These are phyloP conservation scores for Mortierella sp. DNA, from an alignment of 371 early-diverging fungal genomes.

Conservation along the genomic window DNA sequence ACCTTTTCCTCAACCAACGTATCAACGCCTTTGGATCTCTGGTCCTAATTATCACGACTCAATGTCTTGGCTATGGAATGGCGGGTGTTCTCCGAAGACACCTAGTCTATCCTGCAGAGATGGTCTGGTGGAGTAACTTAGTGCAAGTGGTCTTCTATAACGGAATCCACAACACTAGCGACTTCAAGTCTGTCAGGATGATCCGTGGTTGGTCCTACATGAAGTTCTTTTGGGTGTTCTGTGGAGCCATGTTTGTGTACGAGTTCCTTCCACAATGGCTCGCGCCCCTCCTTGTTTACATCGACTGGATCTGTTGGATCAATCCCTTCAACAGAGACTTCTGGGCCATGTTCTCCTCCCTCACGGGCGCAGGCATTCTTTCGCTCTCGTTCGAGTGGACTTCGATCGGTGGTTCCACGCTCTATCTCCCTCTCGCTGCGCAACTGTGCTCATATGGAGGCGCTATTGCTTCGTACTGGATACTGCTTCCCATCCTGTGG, in stretches of 20 bases:
- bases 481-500: slow-evolving; percentile 72
- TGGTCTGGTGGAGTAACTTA: no score
- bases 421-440: not conserved
- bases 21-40: slow-evolving; percentile 67
- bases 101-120: no score
- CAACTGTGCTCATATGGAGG: slow-evolving; percentile 44
- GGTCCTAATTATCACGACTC: slow-evolving; percentile 69
- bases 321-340: slow-evolving; percentile 49
- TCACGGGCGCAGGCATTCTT: slow-evolving; percentile 69
- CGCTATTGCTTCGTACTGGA: slow-evolving; percentile 71
- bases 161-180: no score
- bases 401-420: not conserved
- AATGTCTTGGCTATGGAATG: slow-evolving; percentile 81
- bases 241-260: slow-evolving; percentile 56
- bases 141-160: no score
- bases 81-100: slow-evolving; percentile 79
- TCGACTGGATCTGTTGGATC: slow-evolving; percentile 79
- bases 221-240: slow-evolving; percentile 25
- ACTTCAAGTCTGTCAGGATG: slow-evolving; percentile 55
- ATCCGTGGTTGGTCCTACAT: slow-evolving; percentile 61
- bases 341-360: slow-evolving; percentile 64
- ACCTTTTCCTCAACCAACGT: slow-evolving; percentile 59
- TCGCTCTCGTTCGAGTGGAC: slow-evolving; percentile 76
- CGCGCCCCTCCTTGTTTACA: slow-evolving; percentile 69
- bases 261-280: slow-evolving; percentile 82